These are phyloP conservation scores for Hemileccinum hortonii DNA, from an alignment of 1,284 basidiomycete species.

Conservation along the genomic window DNA sequence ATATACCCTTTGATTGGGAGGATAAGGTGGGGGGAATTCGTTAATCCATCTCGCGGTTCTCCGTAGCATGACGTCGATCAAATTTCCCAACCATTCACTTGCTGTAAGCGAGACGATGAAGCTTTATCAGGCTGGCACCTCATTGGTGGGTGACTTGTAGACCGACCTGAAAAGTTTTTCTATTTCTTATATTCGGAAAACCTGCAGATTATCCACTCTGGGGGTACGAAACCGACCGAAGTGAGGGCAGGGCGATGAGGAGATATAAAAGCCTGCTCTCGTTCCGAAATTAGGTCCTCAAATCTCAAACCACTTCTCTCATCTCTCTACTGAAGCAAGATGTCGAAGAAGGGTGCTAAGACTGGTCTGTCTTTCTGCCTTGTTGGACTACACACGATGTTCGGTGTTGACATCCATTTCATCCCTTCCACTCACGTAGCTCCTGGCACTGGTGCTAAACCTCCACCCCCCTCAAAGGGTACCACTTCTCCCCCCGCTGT, in stretches of 20 bases:
- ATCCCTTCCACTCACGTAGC: conserved; percentile 2
- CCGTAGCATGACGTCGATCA: conserved; percentile 19
- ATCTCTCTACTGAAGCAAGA: conserved; percentile 13
- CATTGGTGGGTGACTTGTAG: conserved; percentile 8
- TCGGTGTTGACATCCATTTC: conserved; percentile 6
- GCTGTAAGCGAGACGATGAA: conserved; percentile 2
- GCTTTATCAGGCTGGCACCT: conserved; percentile 7
- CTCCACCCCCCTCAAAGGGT: conserved; percentile 25
- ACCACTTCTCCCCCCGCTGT: conserved; percentile 22
- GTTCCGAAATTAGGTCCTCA: neutral
- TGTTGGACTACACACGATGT: neutral
- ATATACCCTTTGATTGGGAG: conserved; percentile 15
- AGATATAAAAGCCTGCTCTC: conserved; percentile 23
- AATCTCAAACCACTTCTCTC: conserved; percentile 1
- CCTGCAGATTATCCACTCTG: conserved; percentile 7
- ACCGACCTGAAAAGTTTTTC: neutral
- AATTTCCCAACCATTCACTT: neutral
- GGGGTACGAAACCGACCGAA: conserved; percentile 18
- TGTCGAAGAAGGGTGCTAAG: conserved; percentile 29
- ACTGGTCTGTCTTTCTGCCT: conserved; percentile 19
- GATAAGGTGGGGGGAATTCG: conserved; percentile 20
- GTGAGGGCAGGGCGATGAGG: conserved; percentile 29
- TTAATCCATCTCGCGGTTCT: conserved; percentile 6
- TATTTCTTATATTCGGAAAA: conserved; percentile 11
- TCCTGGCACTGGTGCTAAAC: conserved; percentile 16